Conservation (phyloP, 2,329 filamentous ascomycete species). For the Pyrenochaeta sp. region DNA sequence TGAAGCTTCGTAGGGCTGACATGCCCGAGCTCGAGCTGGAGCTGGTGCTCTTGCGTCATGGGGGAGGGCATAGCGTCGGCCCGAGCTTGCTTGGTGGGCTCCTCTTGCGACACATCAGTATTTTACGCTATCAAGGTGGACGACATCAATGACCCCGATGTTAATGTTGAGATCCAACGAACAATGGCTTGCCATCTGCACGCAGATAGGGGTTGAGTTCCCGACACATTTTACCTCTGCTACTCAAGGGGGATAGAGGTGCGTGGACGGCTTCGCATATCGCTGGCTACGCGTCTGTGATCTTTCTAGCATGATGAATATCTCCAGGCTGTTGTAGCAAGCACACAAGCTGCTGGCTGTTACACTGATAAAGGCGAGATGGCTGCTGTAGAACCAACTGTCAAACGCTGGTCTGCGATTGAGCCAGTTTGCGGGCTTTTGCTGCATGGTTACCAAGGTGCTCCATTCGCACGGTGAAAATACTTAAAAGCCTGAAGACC, state of each 20-base stretch:
- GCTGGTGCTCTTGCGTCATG: slow-evolving; percentile 7
- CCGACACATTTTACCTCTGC: no score
- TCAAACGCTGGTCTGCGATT: slow-evolving; percentile 9
- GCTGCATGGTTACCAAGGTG: slow-evolving; percentile 14
- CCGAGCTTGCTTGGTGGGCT: slow-evolving; percentile 4
- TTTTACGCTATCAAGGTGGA: no score
- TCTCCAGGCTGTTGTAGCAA: neutral
- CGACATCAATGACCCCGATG: no score
- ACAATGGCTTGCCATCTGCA: no score
- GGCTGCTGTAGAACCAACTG: neutral
- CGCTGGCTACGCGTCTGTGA: neutral
- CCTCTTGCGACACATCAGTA: no score
- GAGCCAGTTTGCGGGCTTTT: slow-evolving; percentile 35
- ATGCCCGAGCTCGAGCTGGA: slow-evolving; percentile 21
- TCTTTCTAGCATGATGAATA: neutral
- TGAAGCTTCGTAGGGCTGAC: slow-evolving; percentile 24
- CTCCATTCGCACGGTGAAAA: neutral
- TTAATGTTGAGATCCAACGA: no score
- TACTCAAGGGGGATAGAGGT: no score
- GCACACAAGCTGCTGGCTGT: neutral
- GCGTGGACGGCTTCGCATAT: no score
- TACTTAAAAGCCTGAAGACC: neutral
- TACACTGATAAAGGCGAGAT: no score
- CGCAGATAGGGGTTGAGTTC: no score
- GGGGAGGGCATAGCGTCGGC: slow-evolving; percentile 14